Evolutionary conservation across 2,329 filamentous ascomycete species (phyloP).

Genomic region (Chalaropsis ovoidea): DNA sequence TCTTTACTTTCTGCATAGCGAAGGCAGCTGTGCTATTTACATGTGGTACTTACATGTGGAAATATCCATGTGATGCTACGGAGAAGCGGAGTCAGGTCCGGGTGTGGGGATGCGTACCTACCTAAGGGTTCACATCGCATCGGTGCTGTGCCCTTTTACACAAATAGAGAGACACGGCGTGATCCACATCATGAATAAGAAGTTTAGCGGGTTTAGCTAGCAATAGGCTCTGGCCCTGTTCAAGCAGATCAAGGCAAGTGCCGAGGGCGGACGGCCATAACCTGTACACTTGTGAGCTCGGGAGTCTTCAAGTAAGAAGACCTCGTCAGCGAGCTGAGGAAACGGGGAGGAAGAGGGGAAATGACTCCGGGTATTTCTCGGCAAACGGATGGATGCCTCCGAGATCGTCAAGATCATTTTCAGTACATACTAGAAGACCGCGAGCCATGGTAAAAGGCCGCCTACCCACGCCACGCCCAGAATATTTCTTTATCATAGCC

Average conservation of each 20-base stretch:
- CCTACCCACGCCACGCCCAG: background rate
- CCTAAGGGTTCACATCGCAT: background rate
- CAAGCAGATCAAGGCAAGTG: background rate
- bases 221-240: background rate
- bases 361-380: constrained; percentile 7
- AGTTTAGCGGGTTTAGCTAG: background rate
- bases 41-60: background rate
- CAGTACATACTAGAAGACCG: background rate
- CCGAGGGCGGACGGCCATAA: background rate
- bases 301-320: background rate
- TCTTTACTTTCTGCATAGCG: background rate
- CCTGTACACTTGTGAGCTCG: background rate
- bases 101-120: constrained; percentile 3
- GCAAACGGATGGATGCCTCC: constrained; percentile 10
- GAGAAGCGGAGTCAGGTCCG: constrained; percentile 16
- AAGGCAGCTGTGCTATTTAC: background rate
- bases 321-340: background rate
- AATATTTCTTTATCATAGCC: background rate
- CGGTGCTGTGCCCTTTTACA: background rate
- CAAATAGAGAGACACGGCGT: background rate
- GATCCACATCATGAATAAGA: background rate
- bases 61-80: background rate
- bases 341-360: background rate
- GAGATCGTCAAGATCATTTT: background rate
- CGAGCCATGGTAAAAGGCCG: background rate